Base-by-base conservation (phyloP, 495 filamentous ascomycete genomes). In the Xylona heveae region DNA sequence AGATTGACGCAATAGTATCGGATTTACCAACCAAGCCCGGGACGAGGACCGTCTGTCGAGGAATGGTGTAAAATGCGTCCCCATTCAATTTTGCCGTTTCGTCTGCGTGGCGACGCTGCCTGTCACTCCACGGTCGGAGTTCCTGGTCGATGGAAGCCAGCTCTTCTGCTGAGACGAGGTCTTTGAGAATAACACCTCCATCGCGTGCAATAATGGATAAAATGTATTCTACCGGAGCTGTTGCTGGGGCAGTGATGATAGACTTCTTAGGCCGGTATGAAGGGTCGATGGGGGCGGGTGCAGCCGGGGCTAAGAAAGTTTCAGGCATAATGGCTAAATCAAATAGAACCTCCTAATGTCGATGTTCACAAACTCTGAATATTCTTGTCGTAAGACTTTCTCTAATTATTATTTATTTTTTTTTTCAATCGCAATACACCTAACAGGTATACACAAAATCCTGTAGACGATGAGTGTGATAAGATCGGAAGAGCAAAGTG, bases 11-110 rank as follows among this genome's bases (percentile, higher is more conserved):
- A 7, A 51, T 38, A 0, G 50, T 53, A 3, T 35, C 9, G 1
- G 48, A 53, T 23, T 51, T 53, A 8, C 48, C 46, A 4, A 53
- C 46, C 6, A 50, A 35, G 19, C 44, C 46, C 1, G 42, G 41
- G 17, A 53, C 35, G 8, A 43, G 35, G 23, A 29, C 35, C 9
- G 23, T 50, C 31, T 37, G 36, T 30, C 39, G 28, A 2, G 36
- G 36, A 22, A 47, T 37, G 24, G 40, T 33, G 19, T 33, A 25
- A 19, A 10, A n/a, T n/a, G n/a, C 19, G 19, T 33, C 23, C 13
- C 13, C 10, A 33, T 24, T 19, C 13, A 10, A 6, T 6, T 33
- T 19, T 12, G 10, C 31, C 9, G 15, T 31, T 12, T 35, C 23
- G 12, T 40, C n/a, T n/a, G n/a, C n/a, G n/a, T n/a, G n/a, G n/a